Evolutionary conservation across 208 protist genomes (phyloP).

Genomic region (Zelonia costaricensis): DNA sequence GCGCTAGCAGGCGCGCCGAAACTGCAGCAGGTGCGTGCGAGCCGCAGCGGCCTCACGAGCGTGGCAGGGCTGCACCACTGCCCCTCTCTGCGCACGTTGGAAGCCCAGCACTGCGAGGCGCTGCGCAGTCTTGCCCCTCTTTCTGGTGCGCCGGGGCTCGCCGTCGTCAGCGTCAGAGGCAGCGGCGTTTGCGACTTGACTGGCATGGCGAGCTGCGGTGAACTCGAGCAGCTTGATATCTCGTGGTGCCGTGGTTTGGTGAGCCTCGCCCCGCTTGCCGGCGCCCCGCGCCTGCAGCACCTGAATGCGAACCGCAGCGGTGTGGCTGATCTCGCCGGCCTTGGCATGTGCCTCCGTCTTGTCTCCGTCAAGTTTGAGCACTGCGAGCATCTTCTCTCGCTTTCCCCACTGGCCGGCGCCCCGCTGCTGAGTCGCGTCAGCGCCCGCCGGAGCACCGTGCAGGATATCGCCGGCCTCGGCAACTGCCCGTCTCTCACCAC

Average conservation of each 20-base stretch:
- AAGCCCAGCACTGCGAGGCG: conserved; percentile 12
- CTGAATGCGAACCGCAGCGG: conserved; percentile 8
- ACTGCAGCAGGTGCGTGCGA: conserved; percentile 5
- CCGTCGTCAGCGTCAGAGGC: conserved; percentile 1
- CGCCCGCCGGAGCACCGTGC: conserved; percentile 3
- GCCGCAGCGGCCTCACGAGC: conserved; percentile 1
- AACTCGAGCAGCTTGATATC: conserved; percentile 10
- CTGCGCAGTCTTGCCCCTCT: background rate
- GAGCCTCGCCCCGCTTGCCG: conserved; percentile 3
- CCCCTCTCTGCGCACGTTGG: conserved; percentile 1
- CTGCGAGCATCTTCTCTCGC: conserved; percentile 1
- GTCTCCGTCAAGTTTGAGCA: conserved; percentile 8
- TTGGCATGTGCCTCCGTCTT: background rate
- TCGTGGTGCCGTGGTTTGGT: conserved; percentile 3
- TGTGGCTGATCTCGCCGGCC: conserved; percentile 2
- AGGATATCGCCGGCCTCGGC: background rate
- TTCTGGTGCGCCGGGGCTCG: background rate
- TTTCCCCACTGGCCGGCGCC: conserved; percentile 4
- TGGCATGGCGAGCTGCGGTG: background rate
- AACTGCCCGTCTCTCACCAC: conserved; percentile 2
- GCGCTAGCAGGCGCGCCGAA: conserved; percentile 3
- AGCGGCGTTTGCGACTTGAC: conserved; percentile 4
- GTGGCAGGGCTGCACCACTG: conserved; percentile 5
- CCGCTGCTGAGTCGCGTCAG: background rate
- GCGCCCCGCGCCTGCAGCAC: background rate